Percentiles rank a stretch among this genome's conserved stretches.
phyloP scores from a whole-genome alignment of 2,329 filamentous ascomycete genomes.

The Nannizziopsis barbatae region DNA sequence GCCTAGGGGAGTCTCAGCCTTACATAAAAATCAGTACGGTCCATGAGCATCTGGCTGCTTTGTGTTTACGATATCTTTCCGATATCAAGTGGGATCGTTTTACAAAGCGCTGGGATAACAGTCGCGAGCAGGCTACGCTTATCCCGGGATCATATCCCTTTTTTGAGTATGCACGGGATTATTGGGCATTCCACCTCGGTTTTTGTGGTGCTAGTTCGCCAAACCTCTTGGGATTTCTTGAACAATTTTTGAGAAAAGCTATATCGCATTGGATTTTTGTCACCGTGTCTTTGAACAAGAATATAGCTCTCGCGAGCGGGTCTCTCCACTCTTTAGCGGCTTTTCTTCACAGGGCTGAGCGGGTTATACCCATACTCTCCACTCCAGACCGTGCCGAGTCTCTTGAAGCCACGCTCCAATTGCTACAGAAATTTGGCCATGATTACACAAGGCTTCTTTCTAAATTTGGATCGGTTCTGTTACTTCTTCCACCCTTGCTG shows the following conservation, averaged over 20 bases:
- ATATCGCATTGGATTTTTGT: conserved; percentile 27
- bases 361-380: conserved; percentile 9
- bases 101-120: neutral
- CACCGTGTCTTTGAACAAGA: conserved; percentile 18
- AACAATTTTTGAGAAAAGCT: conserved; percentile 10
- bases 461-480: conserved; percentile 26
- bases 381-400: conserved; percentile 7
- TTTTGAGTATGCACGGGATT: conserved; percentile 9
- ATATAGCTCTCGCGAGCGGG: conserved; percentile 22
- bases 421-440: conserved; percentile 20
- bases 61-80: conserved; percentile 19
- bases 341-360: neutral
- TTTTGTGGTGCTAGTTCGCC: neutral
- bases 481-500: conserved; percentile 24
- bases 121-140: neutral
- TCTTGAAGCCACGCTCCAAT: conserved; percentile 19
- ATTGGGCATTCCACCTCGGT: conserved; percentile 12
- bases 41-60: conserved; percentile 17
- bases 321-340: conserved; percentile 20
- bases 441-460: conserved; percentile 30
- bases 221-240: conserved; percentile 1
- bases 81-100: neutral
- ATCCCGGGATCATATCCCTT: conserved; percentile 7
- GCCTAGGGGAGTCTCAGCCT: conserved; percentile 5
- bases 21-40: conserved; percentile 3